These are phyloP conservation scores for Alternaria postmessia DNA, from an alignment of 2,329 filamentous ascomycete species.

Conservation along the genomic window DNA sequence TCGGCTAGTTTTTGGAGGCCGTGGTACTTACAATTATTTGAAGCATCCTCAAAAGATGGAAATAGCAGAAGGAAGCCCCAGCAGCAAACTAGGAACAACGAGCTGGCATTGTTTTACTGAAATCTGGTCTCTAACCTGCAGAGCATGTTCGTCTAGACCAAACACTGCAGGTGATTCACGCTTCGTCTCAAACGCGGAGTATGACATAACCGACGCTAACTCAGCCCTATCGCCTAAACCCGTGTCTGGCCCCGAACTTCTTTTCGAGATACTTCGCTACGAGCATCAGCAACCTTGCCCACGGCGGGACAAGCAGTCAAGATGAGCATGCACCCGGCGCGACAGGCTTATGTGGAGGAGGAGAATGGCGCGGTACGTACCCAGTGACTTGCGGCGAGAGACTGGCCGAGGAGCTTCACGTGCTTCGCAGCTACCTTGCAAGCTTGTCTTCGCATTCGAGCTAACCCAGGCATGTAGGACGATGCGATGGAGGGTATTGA, in stretches of 20 bases:
- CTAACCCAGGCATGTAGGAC: slow-evolving; percentile 51
- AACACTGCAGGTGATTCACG: slow-evolving; percentile 16
- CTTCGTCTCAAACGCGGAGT: slow-evolving; percentile 23
- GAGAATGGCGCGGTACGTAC: slow-evolving; percentile 69
- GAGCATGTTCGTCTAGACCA: slow-evolving; percentile 13
- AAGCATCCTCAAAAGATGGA: slow-evolving; percentile 23
- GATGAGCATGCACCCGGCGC: slow-evolving; percentile 79
- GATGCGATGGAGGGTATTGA: slow-evolving; percentile 66
- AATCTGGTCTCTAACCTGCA: slow-evolving; percentile 20
- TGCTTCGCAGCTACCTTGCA: slow-evolving; percentile 8
- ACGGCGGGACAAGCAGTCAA: slow-evolving; percentile 26
- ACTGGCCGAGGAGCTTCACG: slow-evolving; percentile 33
- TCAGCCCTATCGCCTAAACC: slow-evolving; percentile 39
- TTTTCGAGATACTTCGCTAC: slow-evolving; percentile 25
- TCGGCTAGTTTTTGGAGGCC: slow-evolving; percentile 34
- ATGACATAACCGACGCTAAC: slow-evolving; percentile 40
- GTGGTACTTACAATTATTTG: slow-evolving; percentile 32
- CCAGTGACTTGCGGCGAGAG: neutral
- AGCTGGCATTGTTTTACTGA: slow-evolving; percentile 4
- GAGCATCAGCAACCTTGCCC: slow-evolving; percentile 21
- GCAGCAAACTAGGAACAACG: neutral
- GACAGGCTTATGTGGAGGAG: slow-evolving; percentile 95
- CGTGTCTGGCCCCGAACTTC: slow-evolving; percentile 29
- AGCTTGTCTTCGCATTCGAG: slow-evolving; percentile 4
- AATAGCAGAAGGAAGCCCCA: neutral